A percentile compares a stretch with the other conserved stretches of the same genome.
These are phyloP conservation scores for Pseudogymnoascus sp. DNA, from an alignment of 2,329 filamentous ascomycete species.

Conservation along the genomic window DNA sequence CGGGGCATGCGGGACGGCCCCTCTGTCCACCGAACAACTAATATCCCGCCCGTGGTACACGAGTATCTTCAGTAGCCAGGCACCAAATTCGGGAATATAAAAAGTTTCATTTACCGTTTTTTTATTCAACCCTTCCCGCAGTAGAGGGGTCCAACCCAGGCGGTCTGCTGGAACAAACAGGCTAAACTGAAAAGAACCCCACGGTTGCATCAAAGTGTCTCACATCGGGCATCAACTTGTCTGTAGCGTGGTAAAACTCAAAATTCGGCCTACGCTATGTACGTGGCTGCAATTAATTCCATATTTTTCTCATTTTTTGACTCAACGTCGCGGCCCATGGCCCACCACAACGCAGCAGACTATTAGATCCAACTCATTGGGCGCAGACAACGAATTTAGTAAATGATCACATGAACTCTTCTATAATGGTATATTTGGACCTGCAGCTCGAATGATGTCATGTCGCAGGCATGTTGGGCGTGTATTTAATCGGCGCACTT, in stretches of 20 bases:
- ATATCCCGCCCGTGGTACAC: background rate
- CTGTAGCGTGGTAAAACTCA: background rate
- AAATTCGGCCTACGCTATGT: background rate
- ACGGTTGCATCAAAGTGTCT: background rate
- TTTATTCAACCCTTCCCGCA: background rate
- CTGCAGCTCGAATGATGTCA: background rate
- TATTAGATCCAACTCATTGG: background rate
- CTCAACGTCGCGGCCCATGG: background rate
- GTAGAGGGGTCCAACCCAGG: slow-evolving; percentile 1
- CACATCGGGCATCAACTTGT: slow-evolving; percentile 3
- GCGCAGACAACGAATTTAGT: background rate
- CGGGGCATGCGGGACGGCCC: background rate
- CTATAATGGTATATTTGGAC: background rate
- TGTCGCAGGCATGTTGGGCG: background rate
- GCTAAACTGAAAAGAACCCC: background rate
- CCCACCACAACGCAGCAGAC: background rate
- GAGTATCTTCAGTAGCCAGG: background rate
- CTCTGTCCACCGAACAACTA: background rate
- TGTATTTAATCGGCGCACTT: background rate
- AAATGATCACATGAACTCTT: background rate
- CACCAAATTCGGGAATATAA: background rate
- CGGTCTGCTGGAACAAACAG: background rate
- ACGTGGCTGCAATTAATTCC: slow-evolving; percentile 3
- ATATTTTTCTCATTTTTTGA: slow-evolving; percentile 6
- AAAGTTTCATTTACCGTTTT: background rate